A percentile compares a stretch with the other conserved stretches of the same genome.
Evolutionary conservation across 2,329 filamentous ascomycete genomes (phyloP).

Genomic region (Gaeumannomyces sp.): DNA sequence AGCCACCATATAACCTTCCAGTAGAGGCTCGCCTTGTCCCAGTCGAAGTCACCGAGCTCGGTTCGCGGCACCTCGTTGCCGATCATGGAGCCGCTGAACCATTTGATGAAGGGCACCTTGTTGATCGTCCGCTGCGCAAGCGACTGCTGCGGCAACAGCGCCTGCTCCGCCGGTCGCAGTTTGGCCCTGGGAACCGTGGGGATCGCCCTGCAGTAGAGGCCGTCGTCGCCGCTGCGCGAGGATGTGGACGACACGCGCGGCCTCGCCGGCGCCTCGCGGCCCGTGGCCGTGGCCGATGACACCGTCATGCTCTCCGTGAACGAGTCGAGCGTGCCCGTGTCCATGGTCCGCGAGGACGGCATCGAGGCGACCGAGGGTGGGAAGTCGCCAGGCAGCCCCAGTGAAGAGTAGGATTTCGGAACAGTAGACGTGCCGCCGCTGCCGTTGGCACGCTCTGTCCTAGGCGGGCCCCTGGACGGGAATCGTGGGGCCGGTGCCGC

Average conservation of each 20-base stretch:
- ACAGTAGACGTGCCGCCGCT: conserved; percentile 15
- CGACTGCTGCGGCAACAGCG: conserved; percentile 62
- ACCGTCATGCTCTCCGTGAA: conserved; percentile 30
- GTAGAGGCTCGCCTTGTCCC: conserved; percentile 59
- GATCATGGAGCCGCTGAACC: conserved; percentile 68
- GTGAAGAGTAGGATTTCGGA: conserved; percentile 5
- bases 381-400: conserved; percentile 5
- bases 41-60: conserved; percentile 73
- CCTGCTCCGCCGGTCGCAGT: conserved; percentile 63
- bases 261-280: conserved; percentile 19
- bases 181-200: conserved; percentile 59
- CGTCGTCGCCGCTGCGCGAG: conserved; percentile 20
- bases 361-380: conserved; percentile 31
- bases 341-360: conserved; percentile 50
- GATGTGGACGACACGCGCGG: neutral
- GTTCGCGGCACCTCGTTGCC: conserved; percentile 68
- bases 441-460: conserved; percentile 16
- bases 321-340: conserved; percentile 45
- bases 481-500: neutral
- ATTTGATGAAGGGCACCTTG: conserved; percentile 62
- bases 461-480: conserved; percentile 20
- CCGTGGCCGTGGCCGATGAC: conserved; percentile 41
- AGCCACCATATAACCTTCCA: conserved; percentile 62
- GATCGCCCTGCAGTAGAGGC: conserved; percentile 54
- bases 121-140: conserved; percentile 57